Evolutionary conservation across 2,329 filamentous ascomycete species (phyloP).

Genomic region (Onygenales sp.): DNA sequence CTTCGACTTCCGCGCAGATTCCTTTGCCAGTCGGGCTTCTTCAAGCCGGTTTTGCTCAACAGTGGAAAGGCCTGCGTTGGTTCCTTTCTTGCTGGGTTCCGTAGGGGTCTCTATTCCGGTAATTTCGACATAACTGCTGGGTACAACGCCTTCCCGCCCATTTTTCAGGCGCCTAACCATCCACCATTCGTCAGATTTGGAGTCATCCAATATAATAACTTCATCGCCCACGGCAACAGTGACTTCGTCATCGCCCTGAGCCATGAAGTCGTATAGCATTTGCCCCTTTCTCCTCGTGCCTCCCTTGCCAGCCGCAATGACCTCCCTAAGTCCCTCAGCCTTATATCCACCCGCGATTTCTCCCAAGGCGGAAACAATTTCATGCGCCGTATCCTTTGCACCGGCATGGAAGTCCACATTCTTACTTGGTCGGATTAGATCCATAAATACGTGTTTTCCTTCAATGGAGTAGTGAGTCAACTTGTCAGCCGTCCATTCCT

Average conservation of each 20-base stretch:
- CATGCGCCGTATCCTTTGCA: slow-evolving; percentile 89
- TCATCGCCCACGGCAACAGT: slow-evolving; percentile 85
- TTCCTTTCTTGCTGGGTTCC: slow-evolving; percentile 41
- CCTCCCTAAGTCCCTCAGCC: slow-evolving; percentile 72
- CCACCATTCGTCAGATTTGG: slow-evolving; percentile 97
- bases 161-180: slow-evolving; percentile 84
- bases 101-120: slow-evolving; percentile 55
- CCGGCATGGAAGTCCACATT: slow-evolving; percentile 95
- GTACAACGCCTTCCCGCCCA: slow-evolving; percentile 89
- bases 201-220: slow-evolving; percentile 80
- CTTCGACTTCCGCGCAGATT: slow-evolving; percentile 59
- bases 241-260: slow-evolving; percentile 92
- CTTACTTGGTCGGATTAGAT: slow-evolving; percentile 83
- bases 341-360: slow-evolving; percentile 79
- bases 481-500: slow-evolving; percentile 90
- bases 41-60: slow-evolving; percentile 71
- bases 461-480: slow-evolving; percentile 97
- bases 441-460: slow-evolving; percentile 94
- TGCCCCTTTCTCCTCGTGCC: slow-evolving; percentile 70
- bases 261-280: slow-evolving; percentile 91
- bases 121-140: slow-evolving; percentile 90
- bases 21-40: slow-evolving; percentile 74
- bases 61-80: slow-evolving; percentile 54
- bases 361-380: slow-evolving; percentile 79
- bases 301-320: slow-evolving; percentile 69